Percentiles rank a stretch among this genome's conserved stretches.
Conservation (phyloP, 1,139 yeast species). For the Blastobotrys apis region DNA sequence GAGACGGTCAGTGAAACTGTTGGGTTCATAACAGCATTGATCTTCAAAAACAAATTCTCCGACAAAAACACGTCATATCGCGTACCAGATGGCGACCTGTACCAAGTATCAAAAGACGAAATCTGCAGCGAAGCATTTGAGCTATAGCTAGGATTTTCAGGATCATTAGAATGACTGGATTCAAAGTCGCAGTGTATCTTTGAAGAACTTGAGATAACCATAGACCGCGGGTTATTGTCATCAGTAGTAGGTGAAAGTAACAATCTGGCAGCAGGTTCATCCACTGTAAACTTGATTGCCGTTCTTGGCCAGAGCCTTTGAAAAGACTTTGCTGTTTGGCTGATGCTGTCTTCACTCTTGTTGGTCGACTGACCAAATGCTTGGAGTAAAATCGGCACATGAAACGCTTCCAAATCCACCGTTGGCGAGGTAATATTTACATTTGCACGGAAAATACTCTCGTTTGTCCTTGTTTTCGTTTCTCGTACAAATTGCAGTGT, state of each 20-base stretch:
- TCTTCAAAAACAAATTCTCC: conserved; percentile 28
- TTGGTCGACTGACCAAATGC: conserved; percentile 15
- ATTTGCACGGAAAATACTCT: conserved; percentile 32
- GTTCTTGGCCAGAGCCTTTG: conserved; percentile 35
- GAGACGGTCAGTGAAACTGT: conserved; percentile 24
- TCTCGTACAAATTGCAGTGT: conserved; percentile 33
- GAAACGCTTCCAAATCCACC: conserved; percentile 35
- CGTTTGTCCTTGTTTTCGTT: conserved; percentile 26
- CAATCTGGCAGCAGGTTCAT: conserved; percentile 39
- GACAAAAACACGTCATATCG: conserved; percentile 32
- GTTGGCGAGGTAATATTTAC: conserved; percentile 39
- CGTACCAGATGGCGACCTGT: conserved; percentile 28
- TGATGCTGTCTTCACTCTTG: conserved; percentile 1
- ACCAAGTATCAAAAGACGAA: conserved; percentile 32
- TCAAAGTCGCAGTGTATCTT: conserved; percentile 33
- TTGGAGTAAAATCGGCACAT: conserved; percentile 30
- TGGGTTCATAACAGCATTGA: conserved; percentile 31
- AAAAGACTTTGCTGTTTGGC: conserved; percentile 17
- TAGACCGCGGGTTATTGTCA: conserved; percentile 18
- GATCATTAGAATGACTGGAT: conserved; percentile 28
- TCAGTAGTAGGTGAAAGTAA: conserved; percentile 21
- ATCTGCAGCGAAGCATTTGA: conserved; percentile 28
- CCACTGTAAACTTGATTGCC: conserved; percentile 34
- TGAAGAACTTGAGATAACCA: conserved; percentile 32
- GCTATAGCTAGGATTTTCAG: conserved; percentile 26